Conservation (phyloP, 306 rosid genomes). For the Prunus fruticosa region DNA sequence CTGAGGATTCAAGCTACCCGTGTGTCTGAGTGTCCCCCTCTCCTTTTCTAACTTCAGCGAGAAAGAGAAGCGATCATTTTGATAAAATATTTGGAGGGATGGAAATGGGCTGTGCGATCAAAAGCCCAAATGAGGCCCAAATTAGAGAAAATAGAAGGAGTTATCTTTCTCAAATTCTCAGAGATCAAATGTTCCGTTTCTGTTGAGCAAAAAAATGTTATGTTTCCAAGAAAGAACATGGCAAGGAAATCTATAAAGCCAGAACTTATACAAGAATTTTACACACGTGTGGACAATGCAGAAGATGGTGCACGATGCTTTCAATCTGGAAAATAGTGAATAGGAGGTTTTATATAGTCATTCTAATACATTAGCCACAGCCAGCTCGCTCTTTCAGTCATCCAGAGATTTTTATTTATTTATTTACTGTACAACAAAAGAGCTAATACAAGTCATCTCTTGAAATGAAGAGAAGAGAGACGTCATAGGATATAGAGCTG, state of each 20-base stretch:
- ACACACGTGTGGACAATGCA: background rate
- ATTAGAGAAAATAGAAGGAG: background rate
- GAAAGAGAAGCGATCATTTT: too few relatives aligned
- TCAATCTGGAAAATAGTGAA: background rate
- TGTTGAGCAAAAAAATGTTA: background rate
- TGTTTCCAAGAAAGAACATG: background rate
- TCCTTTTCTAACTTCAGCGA: accelerated
- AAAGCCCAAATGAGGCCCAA: background rate
- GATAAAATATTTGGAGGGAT: background rate
- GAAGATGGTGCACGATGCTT: background rate
- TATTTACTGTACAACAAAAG: background rate
- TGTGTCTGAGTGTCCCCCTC: accelerated
- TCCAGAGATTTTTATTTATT: background rate
- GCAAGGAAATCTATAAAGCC: background rate
- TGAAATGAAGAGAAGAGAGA: background rate
- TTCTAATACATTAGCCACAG: background rate
- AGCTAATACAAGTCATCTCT: background rate
- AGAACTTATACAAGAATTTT: background rate
- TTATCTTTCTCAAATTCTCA: background rate
- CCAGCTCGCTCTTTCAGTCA: background rate
- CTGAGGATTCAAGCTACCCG: too few relatives aligned
- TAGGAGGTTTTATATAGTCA: background rate
- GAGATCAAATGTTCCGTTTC: background rate
- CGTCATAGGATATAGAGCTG: background rate
- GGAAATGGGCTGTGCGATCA: background rate